Percentiles rank a stretch among this genome's conserved stretches.
These are phyloP conservation scores for Scenedesmus sp. DNA, from an alignment of 163 green algal species.

Conservation along the genomic window DNA sequence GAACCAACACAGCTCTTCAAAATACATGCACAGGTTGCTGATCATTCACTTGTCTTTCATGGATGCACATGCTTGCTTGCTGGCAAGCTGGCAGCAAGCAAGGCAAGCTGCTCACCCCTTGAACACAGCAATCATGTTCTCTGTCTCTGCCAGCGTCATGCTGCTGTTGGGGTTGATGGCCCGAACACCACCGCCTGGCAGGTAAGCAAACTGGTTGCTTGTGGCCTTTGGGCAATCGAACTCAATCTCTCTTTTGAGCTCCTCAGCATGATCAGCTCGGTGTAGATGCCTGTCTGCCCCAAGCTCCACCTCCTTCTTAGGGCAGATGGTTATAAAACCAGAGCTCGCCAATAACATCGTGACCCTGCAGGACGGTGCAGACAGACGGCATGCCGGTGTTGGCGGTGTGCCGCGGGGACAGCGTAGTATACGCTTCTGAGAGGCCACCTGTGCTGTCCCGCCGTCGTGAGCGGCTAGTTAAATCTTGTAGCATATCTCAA, in stretches of 20 bases:
- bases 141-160: slow-evolving; percentile 44
- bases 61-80: neutral
- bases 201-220: slow-evolving; percentile 48
- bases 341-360: slow-evolving; percentile 25
- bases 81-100: neutral
- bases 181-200: slow-evolving; percentile 48
- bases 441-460: neutral
- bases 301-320: slow-evolving; percentile 52
- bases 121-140: slow-evolving; percentile 43
- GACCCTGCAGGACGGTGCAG: neutral
- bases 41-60: neutral
- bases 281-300: slow-evolving; percentile 42
- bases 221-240: slow-evolving; percentile 22
- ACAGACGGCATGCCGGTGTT: neutral
- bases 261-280: slow-evolving; percentile 45
- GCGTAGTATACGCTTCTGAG: neutral
- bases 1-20: neutral
- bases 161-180: slow-evolving; percentile 54
- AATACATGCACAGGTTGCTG: neutral
- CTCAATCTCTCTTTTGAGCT: slow-evolving; percentile 41
- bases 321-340: slow-evolving; percentile 50
- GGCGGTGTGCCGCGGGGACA: neutral
- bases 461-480: neutral
- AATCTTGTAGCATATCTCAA: neutral
- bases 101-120: slow-evolving; percentile 35